These are phyloP conservation scores for Yarrowia galli DNA, from an alignment of 1,139 yeast genomes.

Conservation along the genomic window DNA sequence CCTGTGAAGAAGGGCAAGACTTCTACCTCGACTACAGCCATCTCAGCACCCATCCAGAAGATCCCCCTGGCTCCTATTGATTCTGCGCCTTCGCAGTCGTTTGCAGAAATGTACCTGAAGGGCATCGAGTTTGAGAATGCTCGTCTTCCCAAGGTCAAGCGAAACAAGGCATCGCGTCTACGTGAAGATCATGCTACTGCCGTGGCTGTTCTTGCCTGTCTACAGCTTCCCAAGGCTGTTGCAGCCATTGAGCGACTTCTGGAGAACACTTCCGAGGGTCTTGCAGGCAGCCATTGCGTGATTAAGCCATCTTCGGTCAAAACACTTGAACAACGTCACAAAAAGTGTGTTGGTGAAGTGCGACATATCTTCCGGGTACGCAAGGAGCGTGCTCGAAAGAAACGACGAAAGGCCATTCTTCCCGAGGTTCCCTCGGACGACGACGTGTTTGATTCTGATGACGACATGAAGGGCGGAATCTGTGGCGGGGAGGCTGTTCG, in stretches of 20 bases:
- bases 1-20: slow-evolving; percentile 26
- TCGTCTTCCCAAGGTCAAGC: slow-evolving; percentile 10
- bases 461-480: slow-evolving; percentile 31
- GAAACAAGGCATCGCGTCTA: slow-evolving; percentile 8
- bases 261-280: slow-evolving; percentile 8
- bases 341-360: slow-evolving; percentile 24
- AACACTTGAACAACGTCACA: slow-evolving; percentile 8
- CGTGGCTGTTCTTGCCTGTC: slow-evolving; percentile 17
- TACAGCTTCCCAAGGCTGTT: slow-evolving; percentile 20
- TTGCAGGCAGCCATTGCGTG: slow-evolving; percentile 9
- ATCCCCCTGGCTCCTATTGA: slow-evolving; percentile 11
- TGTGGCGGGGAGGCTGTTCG: slow-evolving; percentile 35
- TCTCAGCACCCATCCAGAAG: slow-evolving; percentile 4
- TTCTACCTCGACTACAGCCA: background rate
- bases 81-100: slow-evolving; percentile 15
- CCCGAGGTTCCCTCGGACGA: slow-evolving; percentile 12
- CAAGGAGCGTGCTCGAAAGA: slow-evolving; percentile 15
- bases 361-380: slow-evolving; percentile 7
- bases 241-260: slow-evolving; percentile 15
- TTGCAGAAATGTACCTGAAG: slow-evolving; percentile 30
- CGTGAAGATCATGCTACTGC: slow-evolving; percentile 28
- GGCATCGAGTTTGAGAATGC: slow-evolving; percentile 35
- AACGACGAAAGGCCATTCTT: slow-evolving; percentile 6
- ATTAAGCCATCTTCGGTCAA: slow-evolving; percentile 11
- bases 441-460: slow-evolving; percentile 32